Evolutionary conservation across 192 early-diverging fungal species (phyloP).

Genomic region (Podila epicladia): DNA sequence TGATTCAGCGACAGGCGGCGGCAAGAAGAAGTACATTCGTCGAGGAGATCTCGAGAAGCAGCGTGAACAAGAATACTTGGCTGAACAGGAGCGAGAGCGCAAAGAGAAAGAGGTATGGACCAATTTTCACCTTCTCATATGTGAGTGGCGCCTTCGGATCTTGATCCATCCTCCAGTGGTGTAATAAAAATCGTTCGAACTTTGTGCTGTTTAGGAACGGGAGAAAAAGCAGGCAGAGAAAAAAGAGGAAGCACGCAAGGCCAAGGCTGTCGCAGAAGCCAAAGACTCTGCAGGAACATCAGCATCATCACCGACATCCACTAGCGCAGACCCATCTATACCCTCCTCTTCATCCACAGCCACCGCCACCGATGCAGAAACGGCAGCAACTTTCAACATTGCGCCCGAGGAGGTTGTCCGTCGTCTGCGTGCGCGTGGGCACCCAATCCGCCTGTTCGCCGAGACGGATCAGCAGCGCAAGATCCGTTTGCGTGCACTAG

Average conservation of each 20-base stretch:
- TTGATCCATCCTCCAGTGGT: not conserved
- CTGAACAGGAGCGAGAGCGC: conserved; percentile 60
- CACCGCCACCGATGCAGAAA: conserved; percentile 18
- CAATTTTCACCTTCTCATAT: conserved; percentile 1
- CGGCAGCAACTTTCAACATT: conserved; percentile 61
- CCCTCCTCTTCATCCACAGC: conserved; percentile 5
- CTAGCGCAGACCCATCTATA: conserved; percentile 4
- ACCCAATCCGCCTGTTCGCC: conserved; percentile 94
- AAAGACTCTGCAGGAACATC: conserved; percentile 1
- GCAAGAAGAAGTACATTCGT: conserved; percentile 84
- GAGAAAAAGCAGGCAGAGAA: conserved; percentile 16
- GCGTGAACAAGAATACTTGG: conserved; percentile 66
- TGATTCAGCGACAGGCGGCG: conserved; percentile 32
- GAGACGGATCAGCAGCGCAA: conserved; percentile 86
- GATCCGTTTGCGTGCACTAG: conserved; percentile 80
- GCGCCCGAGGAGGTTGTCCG: conserved; percentile 79
- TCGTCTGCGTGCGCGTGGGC: conserved; percentile 84
- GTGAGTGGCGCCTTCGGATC: not conserved
- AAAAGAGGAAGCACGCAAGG: conserved; percentile 21
- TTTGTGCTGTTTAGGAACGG: conserved; percentile 12
- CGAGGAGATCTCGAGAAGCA: conserved; percentile 81
- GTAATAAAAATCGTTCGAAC: not conserved
- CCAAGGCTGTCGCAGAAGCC: conserved; percentile 4
- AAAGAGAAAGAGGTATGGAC: conserved; percentile 56
- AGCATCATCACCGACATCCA: conserved; percentile 4